phyloP scores from a whole-genome alignment of 768 basidiomycete species.

The Mycena rebaudengoi region DNA sequence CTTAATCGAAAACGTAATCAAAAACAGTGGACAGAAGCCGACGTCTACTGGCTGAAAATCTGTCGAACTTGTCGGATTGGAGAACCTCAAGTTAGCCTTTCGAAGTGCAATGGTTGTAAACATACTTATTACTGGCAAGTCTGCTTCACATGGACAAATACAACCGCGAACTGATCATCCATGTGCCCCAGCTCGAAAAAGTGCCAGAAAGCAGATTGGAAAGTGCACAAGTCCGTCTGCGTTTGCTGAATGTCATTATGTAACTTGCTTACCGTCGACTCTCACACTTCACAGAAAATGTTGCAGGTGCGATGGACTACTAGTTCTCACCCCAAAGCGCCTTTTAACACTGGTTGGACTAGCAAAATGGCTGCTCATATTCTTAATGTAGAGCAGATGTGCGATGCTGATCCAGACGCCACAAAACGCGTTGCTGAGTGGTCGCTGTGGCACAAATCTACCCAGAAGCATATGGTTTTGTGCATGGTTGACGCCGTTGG shows the following conservation, averaged over 20 bases:
- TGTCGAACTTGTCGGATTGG: slow-evolving; percentile 27
- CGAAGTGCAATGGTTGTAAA: slow-evolving; percentile 30
- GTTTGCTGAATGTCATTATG: too few relatives aligned
- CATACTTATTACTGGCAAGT: slow-evolving; percentile 35
- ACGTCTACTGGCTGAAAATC: slow-evolving; percentile 15
- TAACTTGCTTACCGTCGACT: neutral
- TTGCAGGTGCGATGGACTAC: slow-evolving; percentile 1
- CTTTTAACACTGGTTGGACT: neutral
- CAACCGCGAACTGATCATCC: neutral
- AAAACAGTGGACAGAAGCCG: slow-evolving; percentile 24
- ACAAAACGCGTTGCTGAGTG: slow-evolving; percentile 31
- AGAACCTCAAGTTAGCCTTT: slow-evolving; percentile 27
- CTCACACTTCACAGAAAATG: neutral
- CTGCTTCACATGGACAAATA: too few relatives aligned
- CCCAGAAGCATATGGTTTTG: slow-evolving; percentile 18
- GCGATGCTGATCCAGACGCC: slow-evolving; percentile 8
- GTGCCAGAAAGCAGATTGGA: slow-evolving; percentile 34
- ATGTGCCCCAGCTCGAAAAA: slow-evolving; percentile 29
- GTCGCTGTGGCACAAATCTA: slow-evolving; percentile 27
- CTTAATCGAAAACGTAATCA: slow-evolving; percentile 12
- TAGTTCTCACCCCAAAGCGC: too few relatives aligned
- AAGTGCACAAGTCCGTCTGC: slow-evolving; percentile 33
- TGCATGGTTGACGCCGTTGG: slow-evolving; percentile 30
- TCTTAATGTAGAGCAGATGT: slow-evolving; percentile 19
- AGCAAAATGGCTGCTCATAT: slow-evolving; percentile 17